Evolutionary conservation across 805 yeast species (phyloP).

Genomic region (Metschnikowia aberdeeniae): DNA sequence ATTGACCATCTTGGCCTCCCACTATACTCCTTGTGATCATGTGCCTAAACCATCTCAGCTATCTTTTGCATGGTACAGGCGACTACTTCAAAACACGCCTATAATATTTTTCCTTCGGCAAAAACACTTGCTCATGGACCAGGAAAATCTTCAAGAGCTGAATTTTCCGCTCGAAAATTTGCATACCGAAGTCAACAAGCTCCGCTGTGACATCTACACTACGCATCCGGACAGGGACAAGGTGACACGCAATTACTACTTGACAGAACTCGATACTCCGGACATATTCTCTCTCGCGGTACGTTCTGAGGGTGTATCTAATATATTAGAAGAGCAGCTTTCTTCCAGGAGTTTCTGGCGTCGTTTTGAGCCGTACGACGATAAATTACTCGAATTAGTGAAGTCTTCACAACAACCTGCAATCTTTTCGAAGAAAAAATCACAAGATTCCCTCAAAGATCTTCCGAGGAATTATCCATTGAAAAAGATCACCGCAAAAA

Average conservation of each 20-base stretch:
- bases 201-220: conserved; percentile 9
- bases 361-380: background rate
- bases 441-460: no score
- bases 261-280: conserved; percentile 25
- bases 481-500: background rate
- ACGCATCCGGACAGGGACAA: conserved; percentile 5
- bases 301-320: background rate
- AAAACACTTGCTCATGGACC: conserved; percentile 26
- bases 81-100: conserved; percentile 28
- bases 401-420: background rate
- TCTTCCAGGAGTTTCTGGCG: background rate
- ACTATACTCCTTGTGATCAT: conserved; percentile 18
- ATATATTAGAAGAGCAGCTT: background rate
- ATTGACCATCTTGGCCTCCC: conserved; percentile 24
- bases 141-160: conserved; percentile 19
- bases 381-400: background rate
- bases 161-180: conserved; percentile 21
- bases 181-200: conserved; percentile 7
- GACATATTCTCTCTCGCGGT: conserved; percentile 31
- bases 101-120: conserved; percentile 27
- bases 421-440: background rate
- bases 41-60: conserved; percentile 15
- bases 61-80: conserved; percentile 28
- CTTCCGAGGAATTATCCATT: background rate
- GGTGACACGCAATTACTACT: conserved; percentile 26